Evolutionary conservation across 306 rosid species (phyloP).

Genomic region (Quercus gilva): DNA sequence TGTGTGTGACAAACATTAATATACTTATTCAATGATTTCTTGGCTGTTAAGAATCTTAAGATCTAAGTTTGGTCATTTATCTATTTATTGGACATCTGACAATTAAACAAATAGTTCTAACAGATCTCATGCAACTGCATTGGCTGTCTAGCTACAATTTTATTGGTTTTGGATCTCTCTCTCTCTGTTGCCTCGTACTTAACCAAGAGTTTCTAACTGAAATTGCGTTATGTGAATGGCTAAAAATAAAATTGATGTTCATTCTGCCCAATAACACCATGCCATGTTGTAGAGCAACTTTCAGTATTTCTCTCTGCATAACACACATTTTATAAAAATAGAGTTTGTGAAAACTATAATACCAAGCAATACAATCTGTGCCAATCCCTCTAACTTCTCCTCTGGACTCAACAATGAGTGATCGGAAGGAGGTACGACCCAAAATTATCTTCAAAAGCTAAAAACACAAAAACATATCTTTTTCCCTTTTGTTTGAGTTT

Average conservation of each 20-base stretch:
- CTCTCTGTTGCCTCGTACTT: conserved; percentile 16
- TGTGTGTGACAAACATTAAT: too few species aligned
- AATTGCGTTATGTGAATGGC: conserved; percentile 18
- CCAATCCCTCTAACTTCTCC: conserved; percentile 6
- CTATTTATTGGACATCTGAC: too few species aligned
- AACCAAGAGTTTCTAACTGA: conserved; percentile 17
- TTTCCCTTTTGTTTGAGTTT: neutral
- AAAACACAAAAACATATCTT: neutral
- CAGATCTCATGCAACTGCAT: neutral
- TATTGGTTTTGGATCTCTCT: conserved; percentile 16
- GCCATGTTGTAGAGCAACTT: conserved; percentile 11
- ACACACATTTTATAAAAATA: neutral
- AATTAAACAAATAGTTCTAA: neutral
- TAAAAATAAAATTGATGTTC: conserved; percentile 4
- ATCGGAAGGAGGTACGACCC: conserved; percentile 25
- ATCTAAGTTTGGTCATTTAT: too few species aligned
- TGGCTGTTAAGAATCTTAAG: too few species aligned
- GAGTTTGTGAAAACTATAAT: conserved; percentile 6
- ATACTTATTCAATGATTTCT: neutral
- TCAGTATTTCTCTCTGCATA: neutral
- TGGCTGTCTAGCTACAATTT: conserved; percentile 29
- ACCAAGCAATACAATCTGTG: conserved; percentile 5
- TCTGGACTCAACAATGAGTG: conserved; percentile 38
- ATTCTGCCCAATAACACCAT: conserved; percentile 4
- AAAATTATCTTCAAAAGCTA: neutral